A percentile compares a stretch with the other conserved stretches of the same genome.
These are phyloP conservation scores for Exobasidium cylindrosporum DNA, from an alignment of 1,284 basidiomycete species.

Conservation along the genomic window DNA sequence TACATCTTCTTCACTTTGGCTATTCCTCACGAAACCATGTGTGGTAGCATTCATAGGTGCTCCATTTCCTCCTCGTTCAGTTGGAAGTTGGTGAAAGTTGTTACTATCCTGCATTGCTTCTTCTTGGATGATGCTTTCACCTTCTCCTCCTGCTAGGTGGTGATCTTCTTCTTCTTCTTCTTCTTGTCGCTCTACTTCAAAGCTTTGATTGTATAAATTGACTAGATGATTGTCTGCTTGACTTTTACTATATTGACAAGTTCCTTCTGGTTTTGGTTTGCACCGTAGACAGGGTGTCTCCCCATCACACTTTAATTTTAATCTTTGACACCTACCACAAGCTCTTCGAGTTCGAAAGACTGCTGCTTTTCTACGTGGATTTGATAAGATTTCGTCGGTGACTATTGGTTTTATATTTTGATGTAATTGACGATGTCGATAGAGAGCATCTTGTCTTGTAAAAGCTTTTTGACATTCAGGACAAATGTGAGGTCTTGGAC, in stretches of 20 bases:
- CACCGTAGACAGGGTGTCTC: neutral
- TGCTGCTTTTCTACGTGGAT: neutral
- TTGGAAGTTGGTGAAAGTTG: too few species aligned
- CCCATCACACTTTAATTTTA: slow-evolving; percentile 5
- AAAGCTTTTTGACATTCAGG: neutral
- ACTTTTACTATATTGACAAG: neutral
- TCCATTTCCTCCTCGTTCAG: too few species aligned
- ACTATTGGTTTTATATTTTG: neutral
- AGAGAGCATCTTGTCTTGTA: neutral
- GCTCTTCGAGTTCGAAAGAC: neutral
- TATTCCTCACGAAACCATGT: too few species aligned
- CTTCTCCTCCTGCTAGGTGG: too few species aligned
- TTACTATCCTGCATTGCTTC: too few species aligned
- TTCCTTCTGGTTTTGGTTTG: neutral
- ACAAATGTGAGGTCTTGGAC: neutral
- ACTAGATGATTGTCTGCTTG: too few species aligned
- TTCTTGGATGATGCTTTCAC: too few species aligned
- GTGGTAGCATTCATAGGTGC: too few species aligned
- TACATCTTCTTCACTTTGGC: too few species aligned
- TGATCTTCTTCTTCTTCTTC: neutral
- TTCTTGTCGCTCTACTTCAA: neutral
- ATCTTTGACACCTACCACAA: neutral
- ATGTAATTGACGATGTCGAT: neutral
- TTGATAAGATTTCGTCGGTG: neutral
- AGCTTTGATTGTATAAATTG: neutral